phyloP scores from a whole-genome alignment of 352 stramenopile species.

The Phytophthora idaei region DNA sequence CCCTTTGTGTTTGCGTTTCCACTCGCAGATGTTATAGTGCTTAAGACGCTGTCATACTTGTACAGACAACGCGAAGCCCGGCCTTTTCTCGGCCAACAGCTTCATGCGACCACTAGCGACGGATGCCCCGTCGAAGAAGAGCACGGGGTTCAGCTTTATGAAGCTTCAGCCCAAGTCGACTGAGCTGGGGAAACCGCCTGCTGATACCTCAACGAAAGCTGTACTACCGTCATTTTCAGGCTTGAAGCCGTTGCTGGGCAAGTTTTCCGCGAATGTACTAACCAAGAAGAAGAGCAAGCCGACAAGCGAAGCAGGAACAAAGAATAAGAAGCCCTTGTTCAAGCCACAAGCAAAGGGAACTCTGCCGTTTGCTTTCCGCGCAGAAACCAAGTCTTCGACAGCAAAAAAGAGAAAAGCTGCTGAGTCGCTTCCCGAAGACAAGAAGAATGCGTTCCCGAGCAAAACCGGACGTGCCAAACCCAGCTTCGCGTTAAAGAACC shows the following conservation, averaged over 20 bases:
- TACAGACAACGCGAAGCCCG: slow-evolving; percentile 15
- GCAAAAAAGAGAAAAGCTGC: slow-evolving; percentile 36
- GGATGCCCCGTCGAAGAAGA: slow-evolving; percentile 15
- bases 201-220: slow-evolving; percentile 5
- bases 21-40: not conserved
- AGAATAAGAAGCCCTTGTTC: slow-evolving; percentile 11
- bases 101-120: slow-evolving; percentile 16
- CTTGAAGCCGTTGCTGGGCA: slow-evolving; percentile 22
- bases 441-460: slow-evolving; percentile 12
- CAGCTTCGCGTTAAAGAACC: slow-evolving; percentile 12
- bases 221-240: slow-evolving; percentile 8
- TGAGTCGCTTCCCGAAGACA: slow-evolving; percentile 6
- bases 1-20: not conserved
- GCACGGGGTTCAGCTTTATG: slow-evolving; percentile 28
- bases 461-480: slow-evolving; percentile 15
- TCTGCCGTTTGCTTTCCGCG: slow-evolving; percentile 28
- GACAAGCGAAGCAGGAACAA: slow-evolving; percentile 2
- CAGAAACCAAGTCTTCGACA: slow-evolving; percentile 23
- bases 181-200: slow-evolving; percentile 3
- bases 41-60: not conserved
- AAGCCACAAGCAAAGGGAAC: slow-evolving; percentile 15
- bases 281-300: slow-evolving; percentile 11
- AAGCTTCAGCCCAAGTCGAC: slow-evolving; percentile 25
- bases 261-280: slow-evolving; percentile 20
- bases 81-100: slow-evolving; percentile 17